Evolutionary conservation across 495 filamentous ascomycete genomes (phyloP), one percentile per base, ranked within the genome.

Genomic region (Margaritispora aquatica): DNA sequence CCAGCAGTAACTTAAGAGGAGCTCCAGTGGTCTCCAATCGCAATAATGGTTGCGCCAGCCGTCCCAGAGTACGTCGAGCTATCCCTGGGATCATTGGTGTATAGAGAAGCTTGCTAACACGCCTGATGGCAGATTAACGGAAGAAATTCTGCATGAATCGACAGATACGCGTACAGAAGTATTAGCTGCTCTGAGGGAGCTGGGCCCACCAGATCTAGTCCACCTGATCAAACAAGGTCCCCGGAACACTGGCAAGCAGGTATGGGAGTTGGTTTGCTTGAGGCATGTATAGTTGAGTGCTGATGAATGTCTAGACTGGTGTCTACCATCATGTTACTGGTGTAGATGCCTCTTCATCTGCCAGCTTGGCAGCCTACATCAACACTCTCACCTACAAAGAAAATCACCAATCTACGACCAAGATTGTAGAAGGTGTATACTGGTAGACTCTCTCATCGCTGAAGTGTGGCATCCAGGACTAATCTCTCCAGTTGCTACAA

Each of bases 291-390:
- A 13, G 27, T 10, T n/a, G 38, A n/a, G 19, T 29, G 26, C 57
- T 60, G 34, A 58, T 51, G 34, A 19, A 3, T 3, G 26, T 53
- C 46, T 65, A 97, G 90, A 84, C 82, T 63, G 94, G 93, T 24
- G 85, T 96, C 52, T 98, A 98, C 71, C 94, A 98, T 73, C 93
- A 97, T 87, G 94, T 97, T 67, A 96, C 93, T 52, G 94, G 94
- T 54, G 87, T 96, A 60, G 94, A 98, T 71, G 94, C 95, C 34
- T 98, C 94, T 44, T 97, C 93, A 8, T 97, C 95, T 29, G 94
- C 94, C 21, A 96, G 92, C 70, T 76, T 98, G 55, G 94, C 94
- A 46, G 94, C 94, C 65, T 98, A 98, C 71, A 93, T 98, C 73
- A 98, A 97, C 74, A 97, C 94, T 29, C 80, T 98, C 23, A 96